A percentile compares a stretch with the other conserved stretches of the same genome.
phyloP scores from a whole-genome alignment of 1,284 basidiomycete species.

The Wolfiporia cocos region DNA sequence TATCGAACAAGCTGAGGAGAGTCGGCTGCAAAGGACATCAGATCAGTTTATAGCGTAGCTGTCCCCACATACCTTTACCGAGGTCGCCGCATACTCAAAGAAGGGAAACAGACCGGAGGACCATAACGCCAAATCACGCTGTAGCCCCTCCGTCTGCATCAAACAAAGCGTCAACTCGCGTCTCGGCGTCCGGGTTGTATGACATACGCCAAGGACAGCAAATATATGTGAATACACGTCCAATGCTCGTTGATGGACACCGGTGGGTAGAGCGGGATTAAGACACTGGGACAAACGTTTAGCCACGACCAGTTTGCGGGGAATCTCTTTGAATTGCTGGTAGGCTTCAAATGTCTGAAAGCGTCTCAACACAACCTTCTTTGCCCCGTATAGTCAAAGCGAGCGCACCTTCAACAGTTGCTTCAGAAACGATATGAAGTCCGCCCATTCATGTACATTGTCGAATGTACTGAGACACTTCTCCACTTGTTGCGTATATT shows the following conservation, averaged over 20 bases:
- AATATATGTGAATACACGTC: slow-evolving; percentile 95
- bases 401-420: slow-evolving; percentile 82
- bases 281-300: slow-evolving; percentile 96
- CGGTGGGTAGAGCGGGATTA: slow-evolving; percentile 94
- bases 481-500: slow-evolving; percentile 89
- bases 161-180: no score
- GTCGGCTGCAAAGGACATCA: slow-evolving; percentile 50
- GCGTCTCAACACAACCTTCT: not conserved
- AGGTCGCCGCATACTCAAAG: slow-evolving; percentile 96
- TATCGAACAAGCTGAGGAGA: slow-evolving; percentile 84
- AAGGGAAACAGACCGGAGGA: slow-evolving; percentile 96
- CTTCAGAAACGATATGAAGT: slow-evolving; percentile 97
- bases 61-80: slow-evolving; percentile 64
- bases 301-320: slow-evolving; percentile 89
- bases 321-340: slow-evolving; percentile 92
- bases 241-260: slow-evolving; percentile 93
- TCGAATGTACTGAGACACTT: slow-evolving; percentile 92
- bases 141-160: slow-evolving; percentile 79
- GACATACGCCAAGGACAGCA: slow-evolving; percentile 79
- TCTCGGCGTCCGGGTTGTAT: no score
- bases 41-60: slow-evolving; percentile 2
- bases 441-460: slow-evolving; percentile 98
- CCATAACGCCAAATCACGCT: slow-evolving; percentile 89
- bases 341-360: slow-evolving; percentile 84
- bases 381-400: not conserved